phyloP scores from a whole-genome alignment of 1,284 basidiomycete genomes.

The Naganishia sp. region DNA sequence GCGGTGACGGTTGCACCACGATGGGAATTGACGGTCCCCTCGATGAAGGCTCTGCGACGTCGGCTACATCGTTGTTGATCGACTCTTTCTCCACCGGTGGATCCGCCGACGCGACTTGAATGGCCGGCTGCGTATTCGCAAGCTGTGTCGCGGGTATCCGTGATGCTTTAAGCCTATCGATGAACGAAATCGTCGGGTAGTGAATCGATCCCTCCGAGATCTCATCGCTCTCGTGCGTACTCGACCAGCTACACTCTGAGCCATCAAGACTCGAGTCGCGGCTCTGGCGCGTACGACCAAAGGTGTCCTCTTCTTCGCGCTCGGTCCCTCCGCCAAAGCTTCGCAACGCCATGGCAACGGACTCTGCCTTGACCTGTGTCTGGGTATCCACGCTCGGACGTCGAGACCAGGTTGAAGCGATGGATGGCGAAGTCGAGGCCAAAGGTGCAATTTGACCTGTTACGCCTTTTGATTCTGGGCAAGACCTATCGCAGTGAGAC shows the following conservation, averaged over 20 bases:
- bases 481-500: no score
- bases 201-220: conserved; percentile 18
- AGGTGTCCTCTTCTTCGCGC: conserved; percentile 2
- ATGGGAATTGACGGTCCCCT: no score
- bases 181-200: conserved; percentile 20
- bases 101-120: not conserved
- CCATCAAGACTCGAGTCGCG: conserved; percentile 3
- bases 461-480: not conserved
- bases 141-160: not conserved
- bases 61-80: no score
- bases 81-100: no score
- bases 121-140: not conserved
- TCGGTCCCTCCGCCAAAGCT: not conserved
- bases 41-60: no score
- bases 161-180: conserved; percentile 16
- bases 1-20: no score
- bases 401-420: not conserved
- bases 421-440: not conserved
- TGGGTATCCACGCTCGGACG: not conserved
- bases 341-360: conserved; percentile 3
- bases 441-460: not conserved
- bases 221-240: conserved; percentile 22
- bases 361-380: not conserved
- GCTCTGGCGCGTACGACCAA: conserved; percentile 5
- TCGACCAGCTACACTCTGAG: conserved; percentile 17